Evolutionary conservation across 1,284 basidiomycete species (phyloP), one percentile per base, ranked within the genome.

Genomic region (Trichosporon inkin): DNA sequence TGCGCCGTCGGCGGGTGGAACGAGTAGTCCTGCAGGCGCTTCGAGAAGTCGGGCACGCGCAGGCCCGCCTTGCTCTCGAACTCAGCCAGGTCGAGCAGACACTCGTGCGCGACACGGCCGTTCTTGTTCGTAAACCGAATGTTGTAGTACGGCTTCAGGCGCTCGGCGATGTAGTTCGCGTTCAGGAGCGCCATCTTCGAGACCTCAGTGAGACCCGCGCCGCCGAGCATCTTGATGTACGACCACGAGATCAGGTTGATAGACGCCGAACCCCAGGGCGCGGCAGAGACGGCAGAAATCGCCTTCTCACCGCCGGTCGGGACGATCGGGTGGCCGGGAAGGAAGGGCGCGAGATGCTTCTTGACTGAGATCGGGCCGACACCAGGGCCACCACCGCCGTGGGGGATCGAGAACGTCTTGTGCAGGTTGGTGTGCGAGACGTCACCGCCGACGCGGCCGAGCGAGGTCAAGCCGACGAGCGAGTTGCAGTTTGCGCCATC

Each of bases 191-290:
- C 90, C 32, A 90, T 81, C 71, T 89, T 89, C 10, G 93, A 90
- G 3, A 92, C 87, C 66, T 91, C 84, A 40, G 86, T 85, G 41
- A 99, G 84, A 16, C 94, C 95, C 60, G 84, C 80, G 20, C 93
- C 94, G 35, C 95, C 95, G 34, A 98, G 86, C 95, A 98, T 97
- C 82, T 91, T 92, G 82, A 94, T 90, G 78, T 93, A 94, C 16
- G 92, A 91, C 95, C 95, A 99, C 1, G 95, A 97, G 74, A 99
- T 98, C 64, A 95, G 84, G 56, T 93, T 86, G 72, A 99, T 94
- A 10, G 91, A 94, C 0, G 95, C 92, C 65, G 91, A 95, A 49
- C 95, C 95, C 75, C 86, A 98, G 0, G 93, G 95, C 6, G 90
- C 93, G 1, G 90, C 90, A 3, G 93, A 87, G 56, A 98, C 88